Percentiles rank a stretch among this genome's conserved stretches.
phyloP scores from a whole-genome alignment of 2,329 filamentous ascomycete genomes.

The Didymellaceae sp. region DNA sequence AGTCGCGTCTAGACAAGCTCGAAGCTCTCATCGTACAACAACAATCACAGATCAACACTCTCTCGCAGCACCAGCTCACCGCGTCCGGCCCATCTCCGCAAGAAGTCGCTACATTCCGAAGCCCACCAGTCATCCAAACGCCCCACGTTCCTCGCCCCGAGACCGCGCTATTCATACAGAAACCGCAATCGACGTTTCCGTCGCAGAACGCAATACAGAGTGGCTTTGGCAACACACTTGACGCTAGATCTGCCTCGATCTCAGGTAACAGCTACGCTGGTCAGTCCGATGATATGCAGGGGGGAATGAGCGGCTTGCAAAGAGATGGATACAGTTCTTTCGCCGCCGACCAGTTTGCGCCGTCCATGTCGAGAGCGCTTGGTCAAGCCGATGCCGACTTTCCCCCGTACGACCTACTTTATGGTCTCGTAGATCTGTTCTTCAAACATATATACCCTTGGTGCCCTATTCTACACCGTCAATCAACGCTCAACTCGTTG shows the following conservation, averaged over 20 bases:
- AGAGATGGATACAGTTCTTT: conserved; percentile 41
- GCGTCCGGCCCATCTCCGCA: conserved; percentile 39
- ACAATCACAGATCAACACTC: conserved; percentile 55
- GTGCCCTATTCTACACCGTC: conserved; percentile 88
- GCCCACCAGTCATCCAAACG: conserved; percentile 46
- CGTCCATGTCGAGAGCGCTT: conserved; percentile 36
- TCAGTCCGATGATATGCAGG: conserved; percentile 35
- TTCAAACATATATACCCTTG: conserved; percentile 70
- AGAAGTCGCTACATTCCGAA: conserved; percentile 43
- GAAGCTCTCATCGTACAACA: conserved; percentile 54
- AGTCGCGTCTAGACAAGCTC: conserved; percentile 49
- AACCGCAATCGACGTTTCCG: conserved; percentile 47
- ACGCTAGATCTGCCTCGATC: conserved; percentile 31
- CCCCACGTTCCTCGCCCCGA: conserved; percentile 54
- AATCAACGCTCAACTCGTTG: conserved; percentile 79
- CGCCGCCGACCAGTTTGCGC: conserved; percentile 39
- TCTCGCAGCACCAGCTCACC: conserved; percentile 41
- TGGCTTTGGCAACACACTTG: conserved; percentile 47
- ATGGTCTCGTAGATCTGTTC: conserved; percentile 66
- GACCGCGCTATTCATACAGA: conserved; percentile 56
- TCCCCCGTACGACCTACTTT: conserved; percentile 66
- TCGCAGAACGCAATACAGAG: conserved; percentile 40
- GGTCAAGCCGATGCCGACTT: conserved; percentile 54
- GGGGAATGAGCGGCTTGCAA: conserved; percentile 29
- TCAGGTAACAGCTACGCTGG: conserved; percentile 39